These are phyloP conservation scores for Botrytis fragariae DNA, from an alignment of 2,329 filamentous ascomycete genomes.

Conservation along the genomic window DNA sequence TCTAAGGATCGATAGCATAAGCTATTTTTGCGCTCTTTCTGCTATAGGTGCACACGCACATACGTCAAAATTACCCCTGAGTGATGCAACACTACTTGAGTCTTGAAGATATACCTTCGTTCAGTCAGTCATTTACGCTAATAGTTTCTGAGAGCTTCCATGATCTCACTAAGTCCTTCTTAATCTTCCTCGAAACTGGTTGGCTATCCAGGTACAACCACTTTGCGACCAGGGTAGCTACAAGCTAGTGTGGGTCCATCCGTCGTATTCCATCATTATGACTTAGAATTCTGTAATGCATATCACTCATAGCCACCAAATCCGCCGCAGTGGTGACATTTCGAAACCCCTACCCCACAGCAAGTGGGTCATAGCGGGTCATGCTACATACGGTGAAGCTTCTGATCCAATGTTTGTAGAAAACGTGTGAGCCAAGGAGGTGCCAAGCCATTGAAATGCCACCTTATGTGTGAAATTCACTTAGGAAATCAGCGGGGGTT, in stretches of 20 bases:
- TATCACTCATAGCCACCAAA: conserved; percentile 6
- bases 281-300: neutral
- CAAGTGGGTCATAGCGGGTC: conserved; percentile 4
- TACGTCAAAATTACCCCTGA: too few relatives aligned
- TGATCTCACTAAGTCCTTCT: neutral
- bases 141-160: conserved; percentile 3
- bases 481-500: neutral
- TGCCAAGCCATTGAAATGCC: conserved; percentile 3
- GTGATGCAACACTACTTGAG: neutral
- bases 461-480: neutral
- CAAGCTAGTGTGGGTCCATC: conserved; percentile 3
- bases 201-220: neutral
- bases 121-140: neutral
- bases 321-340: neutral
- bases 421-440: conserved; percentile 16
- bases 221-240: conserved; percentile 4
- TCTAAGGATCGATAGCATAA: neutral
- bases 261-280: neutral
- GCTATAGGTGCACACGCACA: neutral
- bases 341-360: conserved; percentile 3
- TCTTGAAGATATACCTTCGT: neutral
- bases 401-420: conserved; percentile 8
- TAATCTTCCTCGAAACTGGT: neutral
- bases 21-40: neutral
- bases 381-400: conserved; percentile 1